A percentile compares a stretch with the other conserved stretches of the same genome.
phyloP scores from a whole-genome alignment of 306 rosid genomes.

The Trifolium subterraneum region DNA sequence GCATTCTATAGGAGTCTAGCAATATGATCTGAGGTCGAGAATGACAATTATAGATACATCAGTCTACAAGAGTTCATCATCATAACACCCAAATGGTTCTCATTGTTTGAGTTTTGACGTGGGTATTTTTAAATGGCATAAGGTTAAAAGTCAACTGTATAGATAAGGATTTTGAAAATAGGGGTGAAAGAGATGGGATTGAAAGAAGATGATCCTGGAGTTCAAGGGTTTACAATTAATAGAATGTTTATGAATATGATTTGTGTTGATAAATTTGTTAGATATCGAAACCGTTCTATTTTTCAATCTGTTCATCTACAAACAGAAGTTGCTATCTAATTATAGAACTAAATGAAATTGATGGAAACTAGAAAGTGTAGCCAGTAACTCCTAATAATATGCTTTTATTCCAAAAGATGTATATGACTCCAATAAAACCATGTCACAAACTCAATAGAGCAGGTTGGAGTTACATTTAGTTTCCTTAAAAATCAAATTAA shows the following conservation, averaged over 20 bases:
- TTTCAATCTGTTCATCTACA: background rate
- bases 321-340: background rate
- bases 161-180: background rate
- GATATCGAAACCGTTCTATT: background rate
- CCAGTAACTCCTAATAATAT: background rate
- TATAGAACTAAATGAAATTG: background rate
- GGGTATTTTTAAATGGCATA: background rate
- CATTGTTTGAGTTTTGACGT: background rate
- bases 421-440: background rate
- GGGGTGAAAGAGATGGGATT: background rate
- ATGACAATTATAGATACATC: background rate
- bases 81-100: no score
- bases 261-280: background rate
- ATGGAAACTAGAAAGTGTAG: background rate
- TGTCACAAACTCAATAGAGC: background rate
- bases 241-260: background rate
- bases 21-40: background rate
- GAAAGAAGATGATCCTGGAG: background rate
- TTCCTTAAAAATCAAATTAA: conserved; percentile 7
- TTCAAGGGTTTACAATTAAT: background rate
- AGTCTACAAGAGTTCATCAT: background rate
- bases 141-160: background rate
- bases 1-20: background rate
- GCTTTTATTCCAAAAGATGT: conserved; percentile 9
- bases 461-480: conserved; percentile 10